Evolutionary conservation across 768 basidiomycete species (phyloP), one percentile per base, ranked within the genome.

Genomic region (Mycena maculata): DNA sequence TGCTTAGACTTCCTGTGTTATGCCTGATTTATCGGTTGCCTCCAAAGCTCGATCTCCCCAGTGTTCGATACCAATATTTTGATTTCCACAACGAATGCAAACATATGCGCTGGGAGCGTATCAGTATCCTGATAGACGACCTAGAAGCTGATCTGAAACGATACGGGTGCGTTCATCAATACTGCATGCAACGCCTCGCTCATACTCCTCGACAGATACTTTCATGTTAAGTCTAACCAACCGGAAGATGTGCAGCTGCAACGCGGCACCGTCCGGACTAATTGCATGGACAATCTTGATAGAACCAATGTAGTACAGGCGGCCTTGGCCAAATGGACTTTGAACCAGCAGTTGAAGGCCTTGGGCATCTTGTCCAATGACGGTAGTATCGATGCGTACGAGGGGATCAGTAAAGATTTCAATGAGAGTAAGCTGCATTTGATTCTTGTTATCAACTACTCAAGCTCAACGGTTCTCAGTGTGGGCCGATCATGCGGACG

Each of bases 271-370:
- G 88, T 98, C 45, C 88, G 98, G 48, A 96, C 96, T 10, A 99
- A 99, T 76, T 99, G 98, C 79, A 98, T 98, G 98, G 97, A 98
- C 77, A 92, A 91, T 73, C 82, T 98, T 64, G 98, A 99, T 76
- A 88, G 98, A 54, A 99, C 98, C 49, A 99, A 99, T 77, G 97
- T 99, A 45, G 92, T 95, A 6, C 98, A 99, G 77, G 92, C 94
- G 20, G 88, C 96, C 15, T 78, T 99, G 53, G 98, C 93, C 18
- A 95, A 93, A 77, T 93, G 90, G 87, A 90, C 87, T 1, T 83
- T 99, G 48, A 91, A 89, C 65, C 81, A 84, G 55, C 97, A 99
- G 74, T 84, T 99, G 61, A 86, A 85, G 69, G 83, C 84, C 7
- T 77, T 92, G 20, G 93, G 92, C 7, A 86, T 99, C 8, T 77